Conservation (phyloP, 2,329 filamentous ascomycete species). For the Sporothrix luriei region DNA sequence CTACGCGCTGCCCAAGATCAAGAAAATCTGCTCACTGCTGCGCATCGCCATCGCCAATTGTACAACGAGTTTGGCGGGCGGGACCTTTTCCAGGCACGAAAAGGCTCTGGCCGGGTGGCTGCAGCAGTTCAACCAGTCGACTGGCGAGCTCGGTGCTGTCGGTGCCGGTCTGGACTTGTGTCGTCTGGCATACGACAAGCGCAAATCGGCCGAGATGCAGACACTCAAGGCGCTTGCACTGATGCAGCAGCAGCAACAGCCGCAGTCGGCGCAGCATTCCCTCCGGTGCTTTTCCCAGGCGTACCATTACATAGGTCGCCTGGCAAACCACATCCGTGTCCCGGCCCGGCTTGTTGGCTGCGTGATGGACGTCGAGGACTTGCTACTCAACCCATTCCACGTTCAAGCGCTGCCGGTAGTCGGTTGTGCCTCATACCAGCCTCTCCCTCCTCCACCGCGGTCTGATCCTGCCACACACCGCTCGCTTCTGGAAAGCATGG, state of each 20-base stretch:
- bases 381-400: not conserved
- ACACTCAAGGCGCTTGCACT: conserved; percentile 8
- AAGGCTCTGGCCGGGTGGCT: conserved; percentile 29
- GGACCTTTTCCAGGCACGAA: not conserved
- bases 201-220: conserved; percentile 34
- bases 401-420: not conserved
- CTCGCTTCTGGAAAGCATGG: not conserved
- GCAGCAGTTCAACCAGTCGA: not conserved
- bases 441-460: conserved; percentile 30
- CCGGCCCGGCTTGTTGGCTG: conserved; percentile 46
- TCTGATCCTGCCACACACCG: not conserved
- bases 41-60: conserved; percentile 33
- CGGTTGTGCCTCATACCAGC: not conserved
- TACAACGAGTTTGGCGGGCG: conserved; percentile 34
- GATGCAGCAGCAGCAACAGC: not conserved
- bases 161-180: conserved; percentile 21
- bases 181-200: conserved; percentile 27
- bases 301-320: conserved; percentile 50
- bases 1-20: conserved; percentile 19
- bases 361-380: conserved; percentile 27
- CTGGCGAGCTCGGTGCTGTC: not conserved
- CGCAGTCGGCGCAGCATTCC: not conserved
- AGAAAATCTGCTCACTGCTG: conserved; percentile 4
- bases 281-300: conserved; percentile 39
- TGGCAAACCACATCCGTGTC: conserved; percentile 50